phyloP scores from a whole-genome alignment of 805 yeast species.

The Candida succiphila region DNA sequence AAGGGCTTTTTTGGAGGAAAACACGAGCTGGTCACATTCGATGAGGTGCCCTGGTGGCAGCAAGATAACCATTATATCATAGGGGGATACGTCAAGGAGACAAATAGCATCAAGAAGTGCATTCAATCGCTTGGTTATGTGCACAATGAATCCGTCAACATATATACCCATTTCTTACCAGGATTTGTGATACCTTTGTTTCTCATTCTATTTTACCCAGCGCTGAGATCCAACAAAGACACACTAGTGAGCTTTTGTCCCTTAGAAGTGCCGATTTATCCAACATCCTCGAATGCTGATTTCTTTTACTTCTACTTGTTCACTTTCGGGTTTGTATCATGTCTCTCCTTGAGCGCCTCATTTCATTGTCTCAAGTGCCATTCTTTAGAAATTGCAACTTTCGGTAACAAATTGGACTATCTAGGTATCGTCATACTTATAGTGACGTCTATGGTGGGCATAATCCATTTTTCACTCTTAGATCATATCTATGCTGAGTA shows the following conservation, averaged over 20 bases:
- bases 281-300: neutral
- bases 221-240: conserved; percentile 3
- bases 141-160: conserved; percentile 46
- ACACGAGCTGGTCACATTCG: conserved; percentile 16
- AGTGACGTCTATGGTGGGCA: conserved; percentile 33
- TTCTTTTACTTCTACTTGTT: neutral
- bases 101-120: conserved; percentile 29
- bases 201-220: conserved; percentile 1
- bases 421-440: conserved; percentile 45
- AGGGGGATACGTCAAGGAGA: conserved; percentile 40
- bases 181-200: conserved; percentile 20
- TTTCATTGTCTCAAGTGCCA: conserved; percentile 45
- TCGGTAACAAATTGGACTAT: conserved; percentile 44
- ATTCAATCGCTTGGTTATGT: conserved; percentile 31
- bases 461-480: conserved; percentile 29
- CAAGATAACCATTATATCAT: conserved; percentile 43
- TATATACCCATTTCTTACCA: conserved; percentile 42
- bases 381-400: conserved; percentile 29
- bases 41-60: conserved; percentile 46
- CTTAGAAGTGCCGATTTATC: conserved; percentile 13
- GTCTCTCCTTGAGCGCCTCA: conserved; percentile 37
- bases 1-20: too few relatives aligned
- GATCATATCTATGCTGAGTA: conserved; percentile 29
- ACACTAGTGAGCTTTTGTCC: conserved; percentile 14
- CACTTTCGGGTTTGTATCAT: conserved; percentile 27